These are phyloP conservation scores for Leptosphaerulina australis DNA, from an alignment of 2,329 filamentous ascomycete species.

Conservation along the genomic window DNA sequence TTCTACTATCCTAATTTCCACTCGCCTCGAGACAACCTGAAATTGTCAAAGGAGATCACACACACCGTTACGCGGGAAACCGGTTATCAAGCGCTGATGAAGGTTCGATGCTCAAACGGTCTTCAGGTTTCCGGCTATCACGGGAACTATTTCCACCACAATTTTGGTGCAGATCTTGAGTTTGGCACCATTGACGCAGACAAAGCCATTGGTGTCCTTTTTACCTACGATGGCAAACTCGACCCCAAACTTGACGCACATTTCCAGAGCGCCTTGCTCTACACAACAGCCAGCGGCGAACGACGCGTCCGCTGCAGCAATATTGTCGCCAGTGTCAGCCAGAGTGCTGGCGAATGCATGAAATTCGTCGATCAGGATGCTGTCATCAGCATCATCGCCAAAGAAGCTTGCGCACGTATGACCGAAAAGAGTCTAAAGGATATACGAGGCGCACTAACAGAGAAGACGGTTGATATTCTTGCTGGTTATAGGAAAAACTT, in stretches of 20 bases:
- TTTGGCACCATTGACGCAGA: conserved; percentile 92
- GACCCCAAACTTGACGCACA: conserved; percentile 95
- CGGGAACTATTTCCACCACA: conserved; percentile 95
- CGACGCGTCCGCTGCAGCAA: conserved; percentile 92
- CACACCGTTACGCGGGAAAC: conserved; percentile 89
- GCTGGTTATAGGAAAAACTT: conserved; percentile 93
- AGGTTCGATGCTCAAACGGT: conserved; percentile 96
- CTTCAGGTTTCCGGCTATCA: conserved; percentile 93
- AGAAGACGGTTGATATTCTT: conserved; percentile 91
- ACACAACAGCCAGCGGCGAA: conserved; percentile 89
- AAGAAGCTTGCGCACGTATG: conserved; percentile 90
- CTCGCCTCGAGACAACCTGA: conserved; percentile 80
- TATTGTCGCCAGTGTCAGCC: conserved; percentile 88
- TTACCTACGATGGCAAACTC: conserved; percentile 96
- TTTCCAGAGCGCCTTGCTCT: conserved; percentile 93
- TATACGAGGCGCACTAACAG: conserved; percentile 79
- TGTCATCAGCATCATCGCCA: conserved; percentile 84
- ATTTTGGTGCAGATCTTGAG: conserved; percentile 91
- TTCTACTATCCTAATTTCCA: conserved; percentile 99
- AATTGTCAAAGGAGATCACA: conserved; percentile 81
- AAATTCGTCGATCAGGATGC: conserved; percentile 97
- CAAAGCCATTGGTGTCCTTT: conserved; percentile 89
- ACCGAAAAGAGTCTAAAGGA: conserved; percentile 80
- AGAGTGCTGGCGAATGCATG: conserved; percentile 81
- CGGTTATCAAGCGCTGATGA: conserved; percentile 95